Evolutionary conservation across 1,284 basidiomycete genomes (phyloP).

Genomic region (Ustilago crameri): DNA sequence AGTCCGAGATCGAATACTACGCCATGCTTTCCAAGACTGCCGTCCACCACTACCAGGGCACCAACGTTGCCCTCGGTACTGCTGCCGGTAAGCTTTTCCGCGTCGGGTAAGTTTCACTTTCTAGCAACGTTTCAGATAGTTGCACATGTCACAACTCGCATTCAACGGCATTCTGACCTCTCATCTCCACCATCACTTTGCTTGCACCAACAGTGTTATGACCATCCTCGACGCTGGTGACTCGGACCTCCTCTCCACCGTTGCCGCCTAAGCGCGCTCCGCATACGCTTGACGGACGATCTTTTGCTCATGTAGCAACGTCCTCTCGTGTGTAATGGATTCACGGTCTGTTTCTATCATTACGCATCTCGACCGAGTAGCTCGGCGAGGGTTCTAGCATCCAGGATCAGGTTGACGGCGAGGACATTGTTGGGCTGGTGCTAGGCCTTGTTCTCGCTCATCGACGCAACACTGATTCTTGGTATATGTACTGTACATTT

Average conservation of each 20-base stretch:
- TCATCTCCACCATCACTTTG: neutral
- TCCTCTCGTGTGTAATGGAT: slow-evolving; percentile 20
- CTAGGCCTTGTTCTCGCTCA: neutral
- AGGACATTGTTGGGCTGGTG: slow-evolving; percentile 3
- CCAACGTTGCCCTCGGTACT: slow-evolving; percentile 97
- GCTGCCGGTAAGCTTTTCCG: slow-evolving; percentile 99
- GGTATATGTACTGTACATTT: slow-evolving; percentile 13
- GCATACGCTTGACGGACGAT: slow-evolving; percentile 22
- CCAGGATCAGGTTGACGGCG: neutral
- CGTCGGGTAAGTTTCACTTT: slow-evolving; percentile 79
- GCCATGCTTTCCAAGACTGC: slow-evolving; percentile 97
- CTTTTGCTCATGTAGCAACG: slow-evolving; percentile 24
- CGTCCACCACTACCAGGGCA: slow-evolving; percentile 92
- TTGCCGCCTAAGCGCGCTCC: slow-evolving; percentile 55
- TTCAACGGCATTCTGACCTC: slow-evolving; percentile 10
- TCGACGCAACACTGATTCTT: neutral
- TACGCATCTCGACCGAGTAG: slow-evolving; percentile 16
- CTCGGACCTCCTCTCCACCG: slow-evolving; percentile 80
- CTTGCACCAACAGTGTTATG: slow-evolving; percentile 76
- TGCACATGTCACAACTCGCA: neutral
- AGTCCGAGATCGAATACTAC: slow-evolving; percentile 99
- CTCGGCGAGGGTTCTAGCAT: slow-evolving; percentile 13
- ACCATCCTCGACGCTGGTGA: slow-evolving; percentile 96
- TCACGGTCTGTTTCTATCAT: neutral
- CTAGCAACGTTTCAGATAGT: neutral